Evolutionary conservation across 805 yeast species (phyloP).

Genomic region (Candida corydali): DNA sequence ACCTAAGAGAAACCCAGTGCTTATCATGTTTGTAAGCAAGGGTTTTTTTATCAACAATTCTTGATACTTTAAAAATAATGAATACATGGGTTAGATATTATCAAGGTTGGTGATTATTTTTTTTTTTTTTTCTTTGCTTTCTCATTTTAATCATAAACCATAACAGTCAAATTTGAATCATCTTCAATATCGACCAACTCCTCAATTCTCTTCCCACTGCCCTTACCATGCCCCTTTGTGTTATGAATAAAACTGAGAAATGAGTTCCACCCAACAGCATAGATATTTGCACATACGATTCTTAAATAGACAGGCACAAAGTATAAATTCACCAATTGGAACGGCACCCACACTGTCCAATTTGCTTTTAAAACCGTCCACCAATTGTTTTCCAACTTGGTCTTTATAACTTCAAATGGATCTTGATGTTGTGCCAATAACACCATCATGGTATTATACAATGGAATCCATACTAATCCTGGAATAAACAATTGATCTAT

Average conservation of each 20-base stretch:
- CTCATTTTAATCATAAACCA: slow-evolving; percentile 21
- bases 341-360: slow-evolving; percentile 42
- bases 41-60: slow-evolving; percentile 32
- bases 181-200: slow-evolving; percentile 38
- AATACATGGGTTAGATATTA: neutral
- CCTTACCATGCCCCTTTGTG: slow-evolving; percentile 35
- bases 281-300: slow-evolving; percentile 32
- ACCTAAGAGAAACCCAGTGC: slow-evolving; percentile 61
- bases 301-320: slow-evolving; percentile 37
- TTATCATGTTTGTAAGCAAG: slow-evolving; percentile 40
- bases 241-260: slow-evolving; percentile 48
- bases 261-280: slow-evolving; percentile 42
- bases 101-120: neutral
- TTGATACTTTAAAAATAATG: slow-evolving; percentile 14
- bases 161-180: slow-evolving; percentile 28
- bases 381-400: slow-evolving; percentile 35
- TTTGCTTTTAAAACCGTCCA: slow-evolving; percentile 36
- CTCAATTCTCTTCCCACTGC: slow-evolving; percentile 32
- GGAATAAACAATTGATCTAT: slow-evolving; percentile 37
- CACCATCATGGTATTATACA: slow-evolving; percentile 38
- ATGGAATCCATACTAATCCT: slow-evolving; percentile 38
- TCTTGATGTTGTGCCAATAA: slow-evolving; percentile 31
- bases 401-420: slow-evolving; percentile 27
- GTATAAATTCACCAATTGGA: slow-evolving; percentile 34
- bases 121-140: slow-evolving; percentile 4